Conservation (phyloP, 495 filamentous ascomycete species). For the Penicillium manginii region DNA sequence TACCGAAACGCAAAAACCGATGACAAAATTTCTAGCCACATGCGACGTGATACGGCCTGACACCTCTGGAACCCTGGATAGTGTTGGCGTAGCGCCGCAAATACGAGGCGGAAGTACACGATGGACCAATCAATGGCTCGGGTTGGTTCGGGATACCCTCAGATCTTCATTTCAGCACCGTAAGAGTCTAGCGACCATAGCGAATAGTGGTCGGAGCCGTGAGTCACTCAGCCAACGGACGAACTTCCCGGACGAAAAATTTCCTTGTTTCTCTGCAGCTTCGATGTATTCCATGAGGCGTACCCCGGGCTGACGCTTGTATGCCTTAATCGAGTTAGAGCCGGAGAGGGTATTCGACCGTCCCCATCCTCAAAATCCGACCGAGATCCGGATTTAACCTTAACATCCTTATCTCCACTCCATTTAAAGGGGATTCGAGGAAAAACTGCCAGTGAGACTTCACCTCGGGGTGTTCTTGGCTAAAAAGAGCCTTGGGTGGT, state of each 20-base stretch:
- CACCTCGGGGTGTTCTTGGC: no score
- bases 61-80: neutral
- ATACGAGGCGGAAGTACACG: conserved; percentile 2
- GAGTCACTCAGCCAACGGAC: neutral
- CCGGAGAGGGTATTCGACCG: neutral
- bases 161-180: conserved; percentile 1
- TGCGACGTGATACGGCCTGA: neutral
- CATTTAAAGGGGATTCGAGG: neutral
- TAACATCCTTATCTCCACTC: neutral
- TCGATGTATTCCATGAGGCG: neutral
- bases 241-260: neutral
- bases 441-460: no score
- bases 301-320: neutral
- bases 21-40: neutral
- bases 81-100: neutral
- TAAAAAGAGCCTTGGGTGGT: no score
- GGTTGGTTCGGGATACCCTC: neutral
- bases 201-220: neutral
- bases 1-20: neutral
- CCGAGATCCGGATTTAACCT: neutral
- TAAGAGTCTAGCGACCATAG: neutral
- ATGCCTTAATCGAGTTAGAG: neutral
- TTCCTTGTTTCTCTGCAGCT: neutral
- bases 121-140: neutral
- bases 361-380: neutral